phyloP scores from a whole-genome alignment of 164 flowering plant species.

The Annona squamosa region DNA sequence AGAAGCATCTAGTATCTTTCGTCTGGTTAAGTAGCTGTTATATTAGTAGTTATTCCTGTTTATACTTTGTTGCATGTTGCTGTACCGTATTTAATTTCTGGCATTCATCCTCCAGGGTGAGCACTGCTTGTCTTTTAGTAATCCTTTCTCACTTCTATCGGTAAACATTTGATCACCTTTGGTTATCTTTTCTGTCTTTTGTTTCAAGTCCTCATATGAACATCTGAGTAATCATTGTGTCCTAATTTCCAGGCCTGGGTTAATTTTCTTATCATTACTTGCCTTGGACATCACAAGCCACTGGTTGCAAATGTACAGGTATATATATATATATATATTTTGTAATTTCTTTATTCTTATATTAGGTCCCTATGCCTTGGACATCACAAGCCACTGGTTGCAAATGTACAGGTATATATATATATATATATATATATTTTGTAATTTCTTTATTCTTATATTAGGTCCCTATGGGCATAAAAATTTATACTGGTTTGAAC shows the following conservation, averaged over 20 bases:
- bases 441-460: not conserved
- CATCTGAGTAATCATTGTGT: conserved; percentile 1
- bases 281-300: conserved; percentile 90
- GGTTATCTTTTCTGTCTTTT: not conserved
- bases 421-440: no score
- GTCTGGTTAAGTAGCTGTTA: no score
- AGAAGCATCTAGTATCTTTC: no score
- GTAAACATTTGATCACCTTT: conserved; percentile 20
- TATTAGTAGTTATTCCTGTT: not conserved
- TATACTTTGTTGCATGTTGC: no score
- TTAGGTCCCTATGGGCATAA: conserved; percentile 8
- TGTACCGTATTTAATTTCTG: not conserved
- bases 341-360: not conserved
- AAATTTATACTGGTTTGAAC: no score
- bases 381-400: conserved; percentile 93
- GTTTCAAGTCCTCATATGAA: not conserved
- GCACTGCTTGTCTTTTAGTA: conserved; percentile 91
- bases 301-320: conserved; percentile 99
- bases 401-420: conserved; percentile 99
- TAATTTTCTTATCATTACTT: conserved; percentile 68
- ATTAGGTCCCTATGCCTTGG: conserved; percentile 58
- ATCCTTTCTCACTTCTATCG: conserved; percentile 83
- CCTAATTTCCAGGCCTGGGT: conserved; percentile 56
- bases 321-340: conserved; percentile 5
- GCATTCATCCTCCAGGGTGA: conserved; percentile 51